Evolutionary conservation across 768 basidiomycete species (phyloP).

Genomic region (Multifurca ochricompacta): DNA sequence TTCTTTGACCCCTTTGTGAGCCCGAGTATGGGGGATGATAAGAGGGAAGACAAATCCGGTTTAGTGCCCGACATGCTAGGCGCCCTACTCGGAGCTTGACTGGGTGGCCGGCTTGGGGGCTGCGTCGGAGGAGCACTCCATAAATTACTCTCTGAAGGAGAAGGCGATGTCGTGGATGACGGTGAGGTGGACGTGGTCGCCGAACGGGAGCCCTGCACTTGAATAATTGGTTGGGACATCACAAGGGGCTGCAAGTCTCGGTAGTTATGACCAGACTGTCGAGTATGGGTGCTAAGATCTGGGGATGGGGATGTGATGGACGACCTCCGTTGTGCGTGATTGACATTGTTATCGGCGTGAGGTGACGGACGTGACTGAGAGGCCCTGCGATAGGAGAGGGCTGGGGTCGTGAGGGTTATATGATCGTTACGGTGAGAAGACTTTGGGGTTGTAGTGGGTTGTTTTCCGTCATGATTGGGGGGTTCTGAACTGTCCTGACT

Average conservation of each 20-base stretch:
- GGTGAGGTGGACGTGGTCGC: conserved; percentile 36
- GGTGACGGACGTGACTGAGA: not conserved
- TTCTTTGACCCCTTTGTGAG: conserved; percentile 11
- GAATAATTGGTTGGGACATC: conserved; percentile 22
- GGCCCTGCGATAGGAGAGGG: conserved; percentile 2
- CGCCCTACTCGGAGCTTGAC: conserved; percentile 38
- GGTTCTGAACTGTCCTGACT: conserved; percentile 53
- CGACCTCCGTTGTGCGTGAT: conserved; percentile 12
- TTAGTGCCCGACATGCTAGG: conserved; percentile 27
- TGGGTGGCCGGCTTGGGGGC: conserved; percentile 48
- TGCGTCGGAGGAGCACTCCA: conserved; percentile 56
- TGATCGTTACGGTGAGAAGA: not conserved
- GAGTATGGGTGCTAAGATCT: conserved; percentile 39
- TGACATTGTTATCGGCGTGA: conserved; percentile 21
- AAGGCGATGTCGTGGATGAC: conserved; percentile 38
- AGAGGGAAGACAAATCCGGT: conserved; percentile 17
- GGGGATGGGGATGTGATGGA: conserved; percentile 46
- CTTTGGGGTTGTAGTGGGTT: conserved; percentile 18
- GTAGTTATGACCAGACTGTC: conserved; percentile 44
- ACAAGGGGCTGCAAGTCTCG: conserved; percentile 34
- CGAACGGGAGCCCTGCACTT: conserved; percentile 25
- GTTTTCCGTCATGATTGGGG: conserved; percentile 31
- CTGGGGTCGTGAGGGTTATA: conserved; percentile 7
- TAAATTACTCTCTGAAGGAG: conserved; percentile 49
- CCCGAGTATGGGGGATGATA: not conserved